Base-by-base conservation (phyloP, 1,139 yeast genomes). In the Fermentozyma sake region DNA sequence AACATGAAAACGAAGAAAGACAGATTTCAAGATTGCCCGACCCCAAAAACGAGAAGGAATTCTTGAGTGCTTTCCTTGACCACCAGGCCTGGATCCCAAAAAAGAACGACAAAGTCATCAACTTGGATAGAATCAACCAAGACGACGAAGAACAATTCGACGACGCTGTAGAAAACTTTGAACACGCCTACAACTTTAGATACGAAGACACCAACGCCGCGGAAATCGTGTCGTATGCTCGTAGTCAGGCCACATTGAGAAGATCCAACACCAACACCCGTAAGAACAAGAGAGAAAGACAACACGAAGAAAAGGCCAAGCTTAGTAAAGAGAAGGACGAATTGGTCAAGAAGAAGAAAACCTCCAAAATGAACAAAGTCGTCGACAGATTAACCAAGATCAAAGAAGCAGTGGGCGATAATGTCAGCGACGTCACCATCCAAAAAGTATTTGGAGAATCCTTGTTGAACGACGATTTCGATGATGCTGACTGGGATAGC, bases 211-310 rank as follows among this genome's bases (percentile, higher is more conserved):
- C 95, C 9, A 78, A 77, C 41, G 73, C 96, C 7, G 85, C 91
- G 0, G 96, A 91, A 48, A 85, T 93, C 53, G 81, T 87, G 17
- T 80, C 95, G n/a, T 93, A 91, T 61, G 97, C 98, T 4, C 86
- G 99, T 71, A 83, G 72, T 39, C 96, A 87, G 52, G 95, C 94
- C 15, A 86, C 97, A 0, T 68, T 87, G 46, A 79, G 98, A 60
- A 73, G 98, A 51, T 76, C 80, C 13, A 79, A 77, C 28, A 72
- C 81, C 33, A 77, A 79, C 41, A 58, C 83, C 12, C 75, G 98
- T 46, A 86, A 86, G 61, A 75, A 81, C 53, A 80, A 79, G 56
- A 77, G 98, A 61, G 91, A 86, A 28, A 72, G 67, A 49, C 76
- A 78, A 52, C 72, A 64, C 32, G 81, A 75, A 26, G 69, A 62